Evolutionary conservation across 225 moss, liverwort and hornwort species (phyloP), one percentile per base, ranked within the genome.

Genomic region (Polytrichum formosum): DNA sequence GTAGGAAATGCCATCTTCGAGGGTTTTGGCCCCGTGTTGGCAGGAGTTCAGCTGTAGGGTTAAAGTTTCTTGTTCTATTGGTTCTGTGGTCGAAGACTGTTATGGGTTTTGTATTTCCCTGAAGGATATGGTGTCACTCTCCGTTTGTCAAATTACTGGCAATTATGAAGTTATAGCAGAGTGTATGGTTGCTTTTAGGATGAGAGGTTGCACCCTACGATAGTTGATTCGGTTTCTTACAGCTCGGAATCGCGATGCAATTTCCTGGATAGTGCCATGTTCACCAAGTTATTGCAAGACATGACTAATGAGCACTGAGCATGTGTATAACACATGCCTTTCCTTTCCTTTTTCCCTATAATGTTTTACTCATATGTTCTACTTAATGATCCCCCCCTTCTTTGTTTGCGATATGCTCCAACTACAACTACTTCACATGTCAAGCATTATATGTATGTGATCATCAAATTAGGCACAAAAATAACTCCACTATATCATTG

Each of bases 21-120:
- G 26, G 74, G 63, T 29, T 76, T 77, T 70, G 27, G 27, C 29
- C 26, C 26, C 1, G 1, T 26, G 26, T 26, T 26, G 1, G 26
- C 26, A 86, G 61, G 28, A 74, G 81, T 25, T 26, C 70, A 31
- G 70, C 72, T 67, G 23, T 30, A 26, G 64, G 77, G 77, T 84
- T 84, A 61, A 72, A 5, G 6, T 65, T 4, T 17, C 4, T 26
- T 35, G 2, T 9, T 8, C 29, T 68, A 61, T 17, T 76, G 64
- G 62, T 22, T 62, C 62, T 10, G 19, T 63, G 8, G 26, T 20
- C 4, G 13, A 63, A 22, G 26, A 56, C 6, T 26, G 62, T 23
- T 27, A 19, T 58, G 22, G 58, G 19, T 62, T 62, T 26, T 26
- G 26, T 5, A 5, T 7, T 63, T 25, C 7, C 21, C 23, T 63